Percentiles rank a stretch among this genome's conserved stretches.
Evolutionary conservation across 805 yeast species (phyloP).

Genomic region (Candida koratica): DNA sequence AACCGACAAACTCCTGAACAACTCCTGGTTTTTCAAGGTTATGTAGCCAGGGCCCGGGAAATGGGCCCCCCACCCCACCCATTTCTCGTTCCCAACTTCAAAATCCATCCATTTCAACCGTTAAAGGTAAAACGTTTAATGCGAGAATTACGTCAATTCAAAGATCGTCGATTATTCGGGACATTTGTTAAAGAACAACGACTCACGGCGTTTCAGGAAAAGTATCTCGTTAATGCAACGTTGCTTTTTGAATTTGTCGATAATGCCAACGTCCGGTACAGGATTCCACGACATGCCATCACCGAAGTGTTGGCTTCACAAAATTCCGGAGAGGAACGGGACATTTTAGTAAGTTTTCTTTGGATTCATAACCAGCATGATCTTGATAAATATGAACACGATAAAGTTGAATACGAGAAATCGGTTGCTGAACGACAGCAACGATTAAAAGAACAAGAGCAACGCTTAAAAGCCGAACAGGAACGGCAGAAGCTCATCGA

Average conservation of each 20-base stretch:
- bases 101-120: conserved; percentile 26
- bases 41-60: conserved; percentile 71
- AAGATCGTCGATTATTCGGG: conserved; percentile 19
- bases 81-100: conserved; percentile 12
- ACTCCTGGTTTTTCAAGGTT: conserved; percentile 73
- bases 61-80: conserved; percentile 57
- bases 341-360: conserved; percentile 45
- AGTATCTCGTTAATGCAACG: conserved; percentile 64
- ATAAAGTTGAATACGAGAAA: conserved; percentile 26
- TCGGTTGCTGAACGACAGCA: conserved; percentile 26
- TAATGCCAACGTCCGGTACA: conserved; percentile 67
- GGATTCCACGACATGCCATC: conserved; percentile 72
- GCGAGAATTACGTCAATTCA: conserved; percentile 20
- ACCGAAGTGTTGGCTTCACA: conserved; percentile 49
- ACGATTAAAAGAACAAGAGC: conserved; percentile 23
- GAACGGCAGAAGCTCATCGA: conserved; percentile 14
- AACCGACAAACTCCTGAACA: conserved; percentile 73
- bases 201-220: conserved; percentile 73
- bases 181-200: conserved; percentile 45
- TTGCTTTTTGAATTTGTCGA: conserved; percentile 83
- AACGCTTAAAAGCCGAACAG: conserved; percentile 21
- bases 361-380: conserved; percentile 51
- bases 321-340: conserved; percentile 29
- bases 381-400: conserved; percentile 42
- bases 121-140: conserved; percentile 18